phyloP scores from a whole-genome alignment of 306 rosid genomes.

The apple (Malus domestica) region ASM211411v1 NC_041793.1:32272501-32273000 shows the following conservation, averaged over 20 bases:
- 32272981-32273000: constrained; percentile 91
- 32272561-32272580: not conserved
- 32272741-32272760: constrained; percentile 1
- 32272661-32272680: not conserved
- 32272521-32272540: constrained; percentile 92
- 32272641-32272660: not conserved
- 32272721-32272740: not conserved
- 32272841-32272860: constrained; percentile 13
- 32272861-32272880: constrained; percentile 3
- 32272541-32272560: constrained; percentile 14
- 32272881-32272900: not conserved
- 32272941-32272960: constrained; percentile 98
- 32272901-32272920: not conserved
- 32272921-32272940: constrained; percentile 54
- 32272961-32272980: constrained; percentile 99
- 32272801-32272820: constrained; percentile 88
- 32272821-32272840: constrained; percentile 90
- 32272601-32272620: not conserved
- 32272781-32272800: constrained; percentile 89
- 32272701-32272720: not conserved
- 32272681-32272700: not conserved
- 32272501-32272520: constrained; percentile 76
- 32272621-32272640: not conserved
- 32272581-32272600: not conserved
- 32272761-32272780: constrained; percentile 94